phyloP scores from a whole-genome alignment of 331 rosid genomes.

The Malus hybrid region DNA sequence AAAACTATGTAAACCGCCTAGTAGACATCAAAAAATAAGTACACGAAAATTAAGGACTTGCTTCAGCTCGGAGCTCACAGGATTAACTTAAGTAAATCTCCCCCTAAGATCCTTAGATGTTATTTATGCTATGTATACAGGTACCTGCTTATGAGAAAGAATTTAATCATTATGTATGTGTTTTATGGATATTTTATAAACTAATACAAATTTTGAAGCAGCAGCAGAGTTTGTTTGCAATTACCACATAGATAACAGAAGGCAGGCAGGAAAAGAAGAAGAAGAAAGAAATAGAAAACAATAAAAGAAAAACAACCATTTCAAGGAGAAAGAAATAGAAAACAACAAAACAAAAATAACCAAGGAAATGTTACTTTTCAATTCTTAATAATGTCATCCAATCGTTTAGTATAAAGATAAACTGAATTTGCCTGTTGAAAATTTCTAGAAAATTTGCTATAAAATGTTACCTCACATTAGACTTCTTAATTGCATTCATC shows the following conservation, averaged over 20 bases:
- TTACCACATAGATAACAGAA: neutral
- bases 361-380: neutral
- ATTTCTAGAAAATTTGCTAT: too few relatives aligned
- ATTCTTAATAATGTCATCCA: too few relatives aligned
- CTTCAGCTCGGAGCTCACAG: too few relatives aligned
- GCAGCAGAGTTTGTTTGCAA: neutral
- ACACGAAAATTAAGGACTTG: too few relatives aligned
- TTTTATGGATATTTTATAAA: neutral
- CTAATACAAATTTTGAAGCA: neutral
- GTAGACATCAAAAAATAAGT: too few relatives aligned
- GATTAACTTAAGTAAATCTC: constrained; percentile 10
- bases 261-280: neutral
- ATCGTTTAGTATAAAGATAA: neutral
- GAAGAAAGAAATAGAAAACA: neutral
- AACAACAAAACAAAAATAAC: neutral
- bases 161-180: neutral
- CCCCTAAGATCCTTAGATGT: constrained; percentile 20
- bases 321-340: neutral
- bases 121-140: constrained; percentile 24
- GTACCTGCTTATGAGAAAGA: constrained; percentile 3
- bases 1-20: too few relatives aligned
- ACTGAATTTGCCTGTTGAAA: neutral
- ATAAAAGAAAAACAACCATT: neutral
- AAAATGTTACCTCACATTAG: too few relatives aligned
- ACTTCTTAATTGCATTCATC: too few relatives aligned